Percentiles rank a stretch among this genome's conserved stretches.
These are phyloP conservation scores for Trypanosoma brucei DNA, from an alignment of 208 protist genomes.

Conservation along the genomic window DNA sequence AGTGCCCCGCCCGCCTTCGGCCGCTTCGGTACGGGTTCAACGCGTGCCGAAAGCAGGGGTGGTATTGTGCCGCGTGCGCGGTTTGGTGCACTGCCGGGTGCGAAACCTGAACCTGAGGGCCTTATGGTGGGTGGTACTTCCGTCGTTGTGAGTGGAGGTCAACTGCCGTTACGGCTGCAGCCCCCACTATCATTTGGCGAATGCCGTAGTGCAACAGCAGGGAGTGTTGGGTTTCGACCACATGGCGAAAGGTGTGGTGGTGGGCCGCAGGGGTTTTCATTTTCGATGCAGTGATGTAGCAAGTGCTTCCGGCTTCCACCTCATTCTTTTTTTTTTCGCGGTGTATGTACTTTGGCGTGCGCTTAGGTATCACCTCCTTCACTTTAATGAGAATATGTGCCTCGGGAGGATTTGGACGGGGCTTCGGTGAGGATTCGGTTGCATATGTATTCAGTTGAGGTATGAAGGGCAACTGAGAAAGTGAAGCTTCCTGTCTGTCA, in stretches of 20 bases:
- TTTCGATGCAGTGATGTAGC: constrained; percentile 3
- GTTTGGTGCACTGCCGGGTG: constrained; percentile 4
- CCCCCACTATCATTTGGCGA: constrained; percentile 3
- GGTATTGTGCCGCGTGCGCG: constrained; percentile 4
- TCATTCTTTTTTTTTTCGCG: too few relatives aligned
- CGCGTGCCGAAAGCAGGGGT: constrained; percentile 22
- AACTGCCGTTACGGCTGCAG: neutral
- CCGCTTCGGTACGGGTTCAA: constrained; percentile 25
- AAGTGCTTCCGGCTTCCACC: neutral
- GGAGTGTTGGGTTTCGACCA: neutral
- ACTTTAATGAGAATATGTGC: too few relatives aligned
- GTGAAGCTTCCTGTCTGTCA: too few relatives aligned
- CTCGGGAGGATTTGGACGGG: too few relatives aligned
- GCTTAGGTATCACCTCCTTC: too few relatives aligned
- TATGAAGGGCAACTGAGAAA: too few relatives aligned
- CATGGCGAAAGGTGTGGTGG: neutral
- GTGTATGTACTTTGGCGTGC: too few relatives aligned
- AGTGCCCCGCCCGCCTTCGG: constrained; percentile 34
- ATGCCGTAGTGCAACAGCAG: neutral
- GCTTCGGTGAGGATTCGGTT: too few relatives aligned
- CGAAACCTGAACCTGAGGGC: constrained; percentile 2
- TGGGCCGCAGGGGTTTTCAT: neutral
- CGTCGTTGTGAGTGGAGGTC: neutral
- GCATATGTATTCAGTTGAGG: too few relatives aligned
- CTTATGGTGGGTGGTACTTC: constrained; percentile 18